A percentile compares a stretch with the other conserved stretches of the same genome.
Evolutionary conservation across 2,329 filamentous ascomycete species (phyloP).

Genomic region (Akanthomyces muscarius): DNA sequence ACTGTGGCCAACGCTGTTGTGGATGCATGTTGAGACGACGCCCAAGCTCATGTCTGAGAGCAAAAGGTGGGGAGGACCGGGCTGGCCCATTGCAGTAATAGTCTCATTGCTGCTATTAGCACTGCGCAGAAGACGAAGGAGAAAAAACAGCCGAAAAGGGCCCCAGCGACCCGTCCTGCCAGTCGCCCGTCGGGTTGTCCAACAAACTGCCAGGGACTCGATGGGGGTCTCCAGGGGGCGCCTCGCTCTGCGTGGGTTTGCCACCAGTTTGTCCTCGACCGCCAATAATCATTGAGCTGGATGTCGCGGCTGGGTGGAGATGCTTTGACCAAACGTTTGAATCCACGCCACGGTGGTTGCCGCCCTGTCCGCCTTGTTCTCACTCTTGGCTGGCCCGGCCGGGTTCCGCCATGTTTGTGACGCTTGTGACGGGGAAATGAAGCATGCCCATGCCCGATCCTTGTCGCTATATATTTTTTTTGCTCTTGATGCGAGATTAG

Average conservation of each 20-base stretch:
- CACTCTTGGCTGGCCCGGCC: background rate
- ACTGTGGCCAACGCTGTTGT: constrained; percentile 7
- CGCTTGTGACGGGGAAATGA: constrained; percentile 3
- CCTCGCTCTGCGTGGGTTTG: background rate
- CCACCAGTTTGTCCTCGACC: background rate
- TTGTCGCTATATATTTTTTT: background rate
- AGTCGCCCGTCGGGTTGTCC: background rate
- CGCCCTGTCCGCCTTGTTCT: constrained; percentile 4
- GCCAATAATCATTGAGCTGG: background rate
- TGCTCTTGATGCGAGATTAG: background rate
- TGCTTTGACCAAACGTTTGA: constrained; percentile 1
- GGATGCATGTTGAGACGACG: constrained; percentile 15
- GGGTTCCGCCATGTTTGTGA: constrained; percentile 8
- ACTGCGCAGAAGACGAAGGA: background rate
- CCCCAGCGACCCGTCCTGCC: background rate
- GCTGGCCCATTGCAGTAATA: constrained; percentile 8
- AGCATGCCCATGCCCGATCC: background rate
- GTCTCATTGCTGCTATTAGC: constrained; percentile 10
- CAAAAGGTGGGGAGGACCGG: constrained; percentile 11
- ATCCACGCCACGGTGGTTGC: background rate
- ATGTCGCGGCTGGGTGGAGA: constrained; percentile 11
- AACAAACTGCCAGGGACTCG: background rate
- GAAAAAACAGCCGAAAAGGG: background rate
- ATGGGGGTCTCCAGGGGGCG: background rate
- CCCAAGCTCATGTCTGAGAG: constrained; percentile 18